phyloP scores from a whole-genome alignment of 2,329 filamentous ascomycete genomes.

The Penicillium capsulatum region DNA sequence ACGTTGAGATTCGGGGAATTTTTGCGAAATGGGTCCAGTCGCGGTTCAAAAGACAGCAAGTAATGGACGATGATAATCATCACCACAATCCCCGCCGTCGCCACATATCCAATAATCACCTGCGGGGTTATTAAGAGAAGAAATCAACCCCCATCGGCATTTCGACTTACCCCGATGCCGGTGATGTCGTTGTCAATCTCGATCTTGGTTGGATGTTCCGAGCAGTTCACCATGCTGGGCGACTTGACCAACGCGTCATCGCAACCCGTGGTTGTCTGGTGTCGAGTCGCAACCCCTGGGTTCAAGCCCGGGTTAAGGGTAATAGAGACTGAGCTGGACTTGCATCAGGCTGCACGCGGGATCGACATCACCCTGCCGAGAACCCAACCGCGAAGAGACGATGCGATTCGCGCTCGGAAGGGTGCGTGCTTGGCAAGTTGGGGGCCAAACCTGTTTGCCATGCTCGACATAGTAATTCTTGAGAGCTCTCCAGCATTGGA shows the following conservation, averaged over 20 bases:
- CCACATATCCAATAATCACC: conserved; percentile 2
- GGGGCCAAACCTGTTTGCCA: too few species aligned
- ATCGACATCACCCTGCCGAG: too few species aligned
- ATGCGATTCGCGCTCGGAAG: too few species aligned
- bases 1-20: not conserved
- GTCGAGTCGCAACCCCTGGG: too few species aligned
- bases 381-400: too few species aligned
- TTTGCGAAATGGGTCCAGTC: not conserved
- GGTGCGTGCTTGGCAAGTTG: too few species aligned
- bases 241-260: not conserved
- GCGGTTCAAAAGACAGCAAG: not conserved
- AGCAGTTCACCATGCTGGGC: not conserved
- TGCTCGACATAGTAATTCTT: too few species aligned
- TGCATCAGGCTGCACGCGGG: too few species aligned
- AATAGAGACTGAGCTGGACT: too few species aligned
- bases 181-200: not conserved
- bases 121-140: not conserved
- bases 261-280: too few species aligned
- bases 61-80: not conserved
- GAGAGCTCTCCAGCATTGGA: too few species aligned
- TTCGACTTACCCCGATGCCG: not conserved
- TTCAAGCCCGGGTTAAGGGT: too few species aligned
- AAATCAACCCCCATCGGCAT: not conserved
- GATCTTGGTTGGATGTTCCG: not conserved
- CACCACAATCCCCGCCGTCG: conserved; percentile 1